Conservation (phyloP, 2,329 filamentous ascomycete genomes). For the Sclerotinia subarctica region DNA sequence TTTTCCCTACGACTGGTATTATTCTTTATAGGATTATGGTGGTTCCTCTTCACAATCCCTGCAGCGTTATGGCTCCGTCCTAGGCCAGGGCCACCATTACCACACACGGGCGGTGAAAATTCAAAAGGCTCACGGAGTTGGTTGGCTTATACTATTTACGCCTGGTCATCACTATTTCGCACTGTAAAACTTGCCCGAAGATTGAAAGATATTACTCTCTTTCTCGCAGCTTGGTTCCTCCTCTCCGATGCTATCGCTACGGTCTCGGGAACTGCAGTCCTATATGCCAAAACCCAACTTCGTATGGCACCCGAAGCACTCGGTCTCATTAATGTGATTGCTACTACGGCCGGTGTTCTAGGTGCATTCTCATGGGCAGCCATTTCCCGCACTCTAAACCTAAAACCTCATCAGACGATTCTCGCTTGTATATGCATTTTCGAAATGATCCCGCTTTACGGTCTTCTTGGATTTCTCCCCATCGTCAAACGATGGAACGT, state of each 20-base stretch:
- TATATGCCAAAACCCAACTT: conserved; percentile 91
- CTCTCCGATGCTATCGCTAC: conserved; percentile 92
- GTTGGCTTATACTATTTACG: conserved; percentile 71
- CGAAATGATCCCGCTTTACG: conserved; percentile 89
- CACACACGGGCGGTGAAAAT: conserved; percentile 33
- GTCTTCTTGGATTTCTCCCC: conserved; percentile 81
- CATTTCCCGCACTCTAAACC: conserved; percentile 64
- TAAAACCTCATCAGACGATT: conserved; percentile 81
- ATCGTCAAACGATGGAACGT: conserved; percentile 71
- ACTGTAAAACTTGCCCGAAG: conserved; percentile 72
- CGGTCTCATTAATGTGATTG: conserved; percentile 89
- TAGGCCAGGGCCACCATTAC: conserved; percentile 80
- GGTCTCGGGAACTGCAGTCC: conserved; percentile 86
- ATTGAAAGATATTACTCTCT: conserved; percentile 70
- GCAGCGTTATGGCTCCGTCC: conserved; percentile 83
- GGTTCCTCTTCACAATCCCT: conserved; percentile 87
- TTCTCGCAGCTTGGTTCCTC: conserved; percentile 88
- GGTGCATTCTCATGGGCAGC: conserved; percentile 88
- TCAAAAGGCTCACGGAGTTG: conserved; percentile 44
- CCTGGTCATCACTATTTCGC: conserved; percentile 80
- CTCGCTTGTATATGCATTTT: conserved; percentile 84
- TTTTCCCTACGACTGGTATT: conserved; percentile 85
- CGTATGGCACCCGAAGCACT: conserved; percentile 85
- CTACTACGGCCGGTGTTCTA: conserved; percentile 75
- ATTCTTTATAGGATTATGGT: conserved; percentile 86